phyloP scores from a whole-genome alignment of 305 asterid species.

The Rubia tinctorum region DNA sequence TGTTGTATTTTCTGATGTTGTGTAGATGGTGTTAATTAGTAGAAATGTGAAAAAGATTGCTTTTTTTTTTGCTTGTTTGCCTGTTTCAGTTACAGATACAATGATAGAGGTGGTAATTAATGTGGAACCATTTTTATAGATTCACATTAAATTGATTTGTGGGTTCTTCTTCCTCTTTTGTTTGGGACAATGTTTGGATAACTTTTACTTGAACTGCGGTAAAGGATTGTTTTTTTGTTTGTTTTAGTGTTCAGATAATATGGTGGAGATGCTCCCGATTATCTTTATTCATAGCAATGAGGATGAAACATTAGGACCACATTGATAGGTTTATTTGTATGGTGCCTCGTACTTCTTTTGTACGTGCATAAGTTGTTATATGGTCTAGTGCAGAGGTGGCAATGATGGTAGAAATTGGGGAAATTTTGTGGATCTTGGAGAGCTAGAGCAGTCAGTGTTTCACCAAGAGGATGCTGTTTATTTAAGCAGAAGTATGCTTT shows the following conservation, averaged over 20 bases:
- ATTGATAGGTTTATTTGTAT: not conserved
- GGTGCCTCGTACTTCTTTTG: not conserved
- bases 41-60: no score
- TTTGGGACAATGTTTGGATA: not conserved
- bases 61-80: no score
- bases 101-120: not conserved
- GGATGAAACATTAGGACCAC: not conserved
- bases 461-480: conserved; percentile 61
- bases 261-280: no score
- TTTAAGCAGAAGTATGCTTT: conserved; percentile 50
- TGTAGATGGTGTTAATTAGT: no score
- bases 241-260: no score
- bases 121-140: not conserved
- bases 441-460: conserved; percentile 73
- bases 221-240: not conserved
- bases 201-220: not conserved
- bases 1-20: not conserved
- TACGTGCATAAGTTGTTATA: not conserved
- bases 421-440: conserved; percentile 71
- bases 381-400: conserved; percentile 40
- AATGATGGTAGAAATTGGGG: conserved; percentile 54
- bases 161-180: not conserved
- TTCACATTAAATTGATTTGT: not conserved
- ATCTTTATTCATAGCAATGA: not conserved
- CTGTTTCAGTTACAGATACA: not conserved